Conservation (phyloP, 2,329 filamentous ascomycete genomes). For the Hymenotorrendiella dingleyae region DNA sequence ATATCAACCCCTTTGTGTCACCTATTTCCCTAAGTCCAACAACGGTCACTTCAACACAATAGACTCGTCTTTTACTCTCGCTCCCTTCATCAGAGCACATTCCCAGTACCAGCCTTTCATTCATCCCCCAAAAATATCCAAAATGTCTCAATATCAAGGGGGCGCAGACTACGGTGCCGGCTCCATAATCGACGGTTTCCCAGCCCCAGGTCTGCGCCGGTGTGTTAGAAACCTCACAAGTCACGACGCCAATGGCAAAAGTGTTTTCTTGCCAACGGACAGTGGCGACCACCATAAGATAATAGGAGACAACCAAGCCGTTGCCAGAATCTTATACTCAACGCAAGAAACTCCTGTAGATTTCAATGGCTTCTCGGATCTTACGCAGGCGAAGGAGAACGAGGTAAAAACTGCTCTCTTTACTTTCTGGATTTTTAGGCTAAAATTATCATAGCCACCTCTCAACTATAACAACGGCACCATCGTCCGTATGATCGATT, state of each 20-base stretch:
- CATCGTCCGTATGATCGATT: slow-evolving; percentile 9
- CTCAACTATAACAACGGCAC: slow-evolving; percentile 5
- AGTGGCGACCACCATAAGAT: slow-evolving; percentile 15
- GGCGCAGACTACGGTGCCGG: too few relatives aligned
- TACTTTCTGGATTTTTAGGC: not conserved
- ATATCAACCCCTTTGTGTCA: too few relatives aligned
- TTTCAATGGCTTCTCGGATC: slow-evolving; percentile 13
- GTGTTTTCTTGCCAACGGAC: slow-evolving; percentile 15
- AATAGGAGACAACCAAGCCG: slow-evolving; percentile 9
- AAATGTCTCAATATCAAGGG: too few relatives aligned
- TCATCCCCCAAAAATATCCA: too few relatives aligned
- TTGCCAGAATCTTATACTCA: slow-evolving; percentile 18
- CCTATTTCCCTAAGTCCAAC: too few relatives aligned
- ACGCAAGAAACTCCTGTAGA: slow-evolving; percentile 13
- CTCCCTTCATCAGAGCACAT: too few relatives aligned
- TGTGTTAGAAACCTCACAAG: slow-evolving; percentile 13
- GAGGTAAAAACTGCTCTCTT: not conserved
- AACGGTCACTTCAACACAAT: too few relatives aligned
- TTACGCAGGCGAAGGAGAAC: slow-evolving; percentile 4
- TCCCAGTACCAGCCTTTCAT: too few relatives aligned
- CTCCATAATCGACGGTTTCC: too few relatives aligned
- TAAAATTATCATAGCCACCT: not conserved
- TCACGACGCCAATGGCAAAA: slow-evolving; percentile 15
- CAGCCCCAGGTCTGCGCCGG: slow-evolving; percentile 13
- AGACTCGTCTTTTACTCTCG: too few relatives aligned